Evolutionary conservation across 2,329 filamentous ascomycete genomes (phyloP), one percentile per base, ranked within the genome.

Genomic region (Chaetomium globosum): DNA sequence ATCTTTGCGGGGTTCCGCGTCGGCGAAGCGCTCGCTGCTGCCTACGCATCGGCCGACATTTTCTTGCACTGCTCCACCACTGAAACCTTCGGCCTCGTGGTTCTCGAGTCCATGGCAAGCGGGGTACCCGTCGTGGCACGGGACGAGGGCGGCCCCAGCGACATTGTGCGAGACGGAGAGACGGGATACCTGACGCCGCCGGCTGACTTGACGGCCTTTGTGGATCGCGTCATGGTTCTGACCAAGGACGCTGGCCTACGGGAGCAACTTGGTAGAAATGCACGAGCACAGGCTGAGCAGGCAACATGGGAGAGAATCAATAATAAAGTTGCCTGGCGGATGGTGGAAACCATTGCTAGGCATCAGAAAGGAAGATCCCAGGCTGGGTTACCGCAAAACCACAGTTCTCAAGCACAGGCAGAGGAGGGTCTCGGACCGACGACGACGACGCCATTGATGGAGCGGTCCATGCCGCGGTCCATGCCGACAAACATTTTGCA

Each of bases 271-370:
- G 19, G 60, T 21, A n/a, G 10, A 23, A 57, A 57, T 26, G 60
- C 53, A 4, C 53, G 60, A 3, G n/a, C 21, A 16, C 43, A 57
- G 21, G 60, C 60, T 2, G 60, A 63, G 60, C 33, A 57, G 43
- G 60, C 53, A n/a, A 63, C 60, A 6, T 63, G 60, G 60, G 60
- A 63, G 9, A 28, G 60, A 21, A 57, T 63, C 21, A 57, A 57
- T 5, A 57, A 57, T n/a, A 39, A 21, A 21, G 60, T 63, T 21
- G 60, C 53, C 8, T 57, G 60, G 60, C 28, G 60, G 28, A 63
- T 63, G 60, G 60, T 23, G 6, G 60, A 63, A 19, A 36, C 30
- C 1, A 63, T 63, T 31, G 53, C 30, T 2, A 26, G 51, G 30
- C 36, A 21, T 21, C 33, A 26, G 10, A 21, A 7, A 54, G 60